Evolutionary conservation across 257 asterid species (phyloP), one percentile per base, ranked within the genome.

Genomic region (Nicotiana paniculata): DNA sequence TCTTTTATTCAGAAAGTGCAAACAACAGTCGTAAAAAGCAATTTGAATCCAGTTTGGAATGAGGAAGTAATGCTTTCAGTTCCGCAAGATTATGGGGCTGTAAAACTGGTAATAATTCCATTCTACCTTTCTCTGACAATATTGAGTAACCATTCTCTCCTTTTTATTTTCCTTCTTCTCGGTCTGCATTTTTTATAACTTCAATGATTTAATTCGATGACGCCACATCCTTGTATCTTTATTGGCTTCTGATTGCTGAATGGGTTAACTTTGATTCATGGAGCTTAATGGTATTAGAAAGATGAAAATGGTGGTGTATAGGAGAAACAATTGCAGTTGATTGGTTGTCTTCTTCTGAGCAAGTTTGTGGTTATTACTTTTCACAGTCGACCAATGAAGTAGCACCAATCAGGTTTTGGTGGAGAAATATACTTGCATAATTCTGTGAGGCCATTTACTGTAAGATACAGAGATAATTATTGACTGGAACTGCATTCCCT

Each of bases 31-130:
- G 68, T 88, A 80, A 90, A 79, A 88, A 94, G 99, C 93, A 96
- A 93, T 84, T 87, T 96, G 85, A 96, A 94, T 85, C 99, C 99
- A 16, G 86, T 93, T 75, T 94, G 98, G 99, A 93, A 96, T 58
- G 96, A 96, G 87, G 98, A 94, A 69, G 90, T 96, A 37, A 93
- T 93, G 98, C 98, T 96, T 79, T 96, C 98, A 17, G 97, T 96
- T 81, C 99, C 99, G 81, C 92, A 94, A 82, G 82, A 94, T 63
- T 93, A 84, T 54, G 96, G 99, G 67, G 82, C 92, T 7, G 80
- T 96, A 74, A 94, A 92, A 83, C 90, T 96, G 97, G 99, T 96
- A 91, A 83, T 59, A 53, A 57, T 76, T 58, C 68, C 51, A 77
- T 68, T 43, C 59, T 30, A 28, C 69, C 72, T 69, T 17, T 46